Conservation (phyloP, 352 stramenopile species). For the Phytopythium ostracodes region DNA sequence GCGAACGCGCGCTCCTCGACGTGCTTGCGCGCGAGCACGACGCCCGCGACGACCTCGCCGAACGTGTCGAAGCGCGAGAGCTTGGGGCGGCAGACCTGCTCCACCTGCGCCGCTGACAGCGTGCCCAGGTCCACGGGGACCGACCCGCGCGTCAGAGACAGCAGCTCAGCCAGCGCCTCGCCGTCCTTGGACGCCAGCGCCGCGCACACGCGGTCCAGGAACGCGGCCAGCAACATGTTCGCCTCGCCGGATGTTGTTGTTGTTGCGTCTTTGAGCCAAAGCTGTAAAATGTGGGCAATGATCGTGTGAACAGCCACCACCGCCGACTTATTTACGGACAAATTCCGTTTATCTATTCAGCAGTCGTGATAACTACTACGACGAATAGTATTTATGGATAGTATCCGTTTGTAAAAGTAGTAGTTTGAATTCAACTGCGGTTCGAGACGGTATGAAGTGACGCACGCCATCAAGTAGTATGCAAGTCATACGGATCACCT, state of each 20-base stretch:
- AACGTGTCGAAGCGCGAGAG: constrained; percentile 53
- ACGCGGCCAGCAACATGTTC: constrained; percentile 63
- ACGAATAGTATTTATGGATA: too few relatives aligned
- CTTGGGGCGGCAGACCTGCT: constrained; percentile 45
- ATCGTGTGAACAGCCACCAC: neutral
- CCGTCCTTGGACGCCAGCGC: constrained; percentile 51
- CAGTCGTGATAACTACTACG: too few relatives aligned
- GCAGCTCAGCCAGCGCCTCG: constrained; percentile 41
- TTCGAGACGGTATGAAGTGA: too few relatives aligned
- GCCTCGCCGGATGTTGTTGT: too few relatives aligned
- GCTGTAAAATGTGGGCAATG: neutral
- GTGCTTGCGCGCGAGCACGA: constrained; percentile 64
- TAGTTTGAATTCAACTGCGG: too few relatives aligned
- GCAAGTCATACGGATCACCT: too few relatives aligned
- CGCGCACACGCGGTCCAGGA: constrained; percentile 53
- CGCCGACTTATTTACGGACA: too few relatives aligned
- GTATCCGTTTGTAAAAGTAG: too few relatives aligned
- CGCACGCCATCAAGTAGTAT: too few relatives aligned
- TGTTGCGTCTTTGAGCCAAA: neutral
- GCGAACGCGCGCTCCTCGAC: constrained; percentile 34
- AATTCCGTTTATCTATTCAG: too few relatives aligned
- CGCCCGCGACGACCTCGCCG: constrained; percentile 51
- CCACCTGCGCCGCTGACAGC: constrained; percentile 48
- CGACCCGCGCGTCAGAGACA: constrained; percentile 33
- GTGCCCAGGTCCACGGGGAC: constrained; percentile 33